phyloP scores from a whole-genome alignment of 2,329 filamentous ascomycete species.

The Cordyceps cateniannulata region DNA sequence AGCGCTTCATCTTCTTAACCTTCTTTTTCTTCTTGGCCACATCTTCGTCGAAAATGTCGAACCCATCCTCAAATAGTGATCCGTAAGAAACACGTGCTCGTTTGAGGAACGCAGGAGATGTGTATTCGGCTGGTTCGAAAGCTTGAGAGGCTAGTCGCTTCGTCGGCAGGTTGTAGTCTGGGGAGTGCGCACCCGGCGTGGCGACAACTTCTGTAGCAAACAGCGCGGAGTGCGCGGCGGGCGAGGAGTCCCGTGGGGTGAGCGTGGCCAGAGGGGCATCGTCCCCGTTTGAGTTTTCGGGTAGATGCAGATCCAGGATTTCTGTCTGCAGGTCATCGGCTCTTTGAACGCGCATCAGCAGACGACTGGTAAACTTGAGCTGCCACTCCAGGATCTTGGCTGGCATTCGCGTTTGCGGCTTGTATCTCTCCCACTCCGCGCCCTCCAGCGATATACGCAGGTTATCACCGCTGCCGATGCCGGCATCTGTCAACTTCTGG shows the following conservation, averaged over 20 bases:
- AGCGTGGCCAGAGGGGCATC: conserved; percentile 12
- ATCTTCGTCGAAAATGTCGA: conserved; percentile 67
- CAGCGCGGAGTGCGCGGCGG: conserved; percentile 5
- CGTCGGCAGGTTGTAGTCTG: conserved; percentile 19
- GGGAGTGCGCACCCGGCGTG: conserved; percentile 16
- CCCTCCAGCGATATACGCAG: conserved; percentile 64
- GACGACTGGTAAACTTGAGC: conserved; percentile 44
- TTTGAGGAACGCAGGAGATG: conserved; percentile 76
- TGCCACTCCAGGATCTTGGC: conserved; percentile 53
- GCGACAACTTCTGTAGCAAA: conserved; percentile 13
- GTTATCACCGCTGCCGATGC: conserved; percentile 72
- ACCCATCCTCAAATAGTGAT: conserved; percentile 54
- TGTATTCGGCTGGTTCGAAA: conserved; percentile 49
- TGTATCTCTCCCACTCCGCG: conserved; percentile 55
- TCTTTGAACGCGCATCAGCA: conserved; percentile 37
- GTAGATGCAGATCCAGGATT: conserved; percentile 39
- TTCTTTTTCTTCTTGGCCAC: conserved; percentile 52
- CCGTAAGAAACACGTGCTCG: conserved; percentile 63
- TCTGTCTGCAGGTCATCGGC: conserved; percentile 41
- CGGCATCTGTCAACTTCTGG: conserved; percentile 57
- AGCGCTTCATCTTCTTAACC: conserved; percentile 55
- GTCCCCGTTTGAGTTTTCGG: conserved; percentile 26
- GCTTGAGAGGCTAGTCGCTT: conserved; percentile 30
- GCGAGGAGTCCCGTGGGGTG: conserved; percentile 16
- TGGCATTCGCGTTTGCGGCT: conserved; percentile 39